Percentiles rank a stretch among this genome's conserved stretches.
These are phyloP conservation scores for Venturia nashicola DNA, from an alignment of 2,329 filamentous ascomycete genomes.

Conservation along the genomic window DNA sequence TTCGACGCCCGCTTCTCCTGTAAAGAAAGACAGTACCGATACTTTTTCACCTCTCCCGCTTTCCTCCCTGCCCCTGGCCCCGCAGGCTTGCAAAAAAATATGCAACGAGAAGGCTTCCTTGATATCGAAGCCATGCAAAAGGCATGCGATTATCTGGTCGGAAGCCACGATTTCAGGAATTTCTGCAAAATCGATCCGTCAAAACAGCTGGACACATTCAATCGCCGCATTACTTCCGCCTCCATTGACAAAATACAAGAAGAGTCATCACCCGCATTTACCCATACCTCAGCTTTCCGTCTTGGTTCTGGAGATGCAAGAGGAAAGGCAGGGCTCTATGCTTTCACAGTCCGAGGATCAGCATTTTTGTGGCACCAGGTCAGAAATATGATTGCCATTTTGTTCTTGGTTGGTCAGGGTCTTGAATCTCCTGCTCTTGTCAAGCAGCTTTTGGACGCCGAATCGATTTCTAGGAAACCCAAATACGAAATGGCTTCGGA, in stretches of 20 bases:
- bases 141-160: conserved; percentile 69
- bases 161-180: conserved; percentile 88
- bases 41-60: conserved; percentile 94
- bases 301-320: background rate
- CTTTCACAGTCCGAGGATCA: conserved; percentile 77
- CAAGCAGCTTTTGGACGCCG: conserved; percentile 60
- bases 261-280: background rate
- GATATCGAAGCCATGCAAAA: conserved; percentile 77
- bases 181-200: conserved; percentile 86
- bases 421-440: conserved; percentile 67
- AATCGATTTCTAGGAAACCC: conserved; percentile 61
- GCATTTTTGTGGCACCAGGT: conserved; percentile 99
- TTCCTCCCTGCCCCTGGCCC: conserved; percentile 55
- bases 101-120: conserved; percentile 55
- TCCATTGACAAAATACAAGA: conserved; percentile 46
- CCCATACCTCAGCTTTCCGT: background rate
- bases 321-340: conserved; percentile 56
- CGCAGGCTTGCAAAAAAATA: conserved; percentile 31
- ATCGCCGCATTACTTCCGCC: conserved; percentile 65
- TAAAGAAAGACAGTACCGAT: conserved; percentile 80
- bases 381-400: conserved; percentile 76
- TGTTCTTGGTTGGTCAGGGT: conserved; percentile 88
- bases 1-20: conserved; percentile 94
- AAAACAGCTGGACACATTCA: conserved; percentile 81
- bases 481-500: conserved; percentile 87